These are phyloP conservation scores for Cyclotella baltica DNA, from an alignment of 108 stramenopile genomes.

Conservation along the genomic window DNA sequence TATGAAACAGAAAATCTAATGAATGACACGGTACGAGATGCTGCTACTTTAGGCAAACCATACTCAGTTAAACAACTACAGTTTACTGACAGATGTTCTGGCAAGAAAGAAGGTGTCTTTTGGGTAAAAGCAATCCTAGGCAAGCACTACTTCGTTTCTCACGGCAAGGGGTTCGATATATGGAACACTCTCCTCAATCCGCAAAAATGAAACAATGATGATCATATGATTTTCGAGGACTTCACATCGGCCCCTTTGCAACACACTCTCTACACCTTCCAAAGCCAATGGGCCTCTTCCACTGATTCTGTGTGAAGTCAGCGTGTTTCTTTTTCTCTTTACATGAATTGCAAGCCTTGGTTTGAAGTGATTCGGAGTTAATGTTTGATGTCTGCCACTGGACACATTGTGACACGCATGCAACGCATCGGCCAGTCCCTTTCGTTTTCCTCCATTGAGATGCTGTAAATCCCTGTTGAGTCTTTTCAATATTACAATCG, in stretches of 20 bases:
- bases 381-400: slow-evolving; percentile 23
- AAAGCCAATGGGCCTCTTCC: slow-evolving; percentile 13
- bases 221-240: background rate
- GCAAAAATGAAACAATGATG: background rate
- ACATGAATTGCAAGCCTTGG: slow-evolving; percentile 14
- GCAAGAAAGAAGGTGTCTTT: slow-evolving; percentile 50
- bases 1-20: slow-evolving; percentile 65
- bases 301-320: slow-evolving; percentile 14
- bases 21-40: slow-evolving; percentile 17
- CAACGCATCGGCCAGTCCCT: slow-evolving; percentile 12
- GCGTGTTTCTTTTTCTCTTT: slow-evolving; percentile 5
- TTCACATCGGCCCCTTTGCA: background rate
- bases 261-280: slow-evolving; percentile 27
- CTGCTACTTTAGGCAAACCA: slow-evolving; percentile 12
- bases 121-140: slow-evolving; percentile 64
- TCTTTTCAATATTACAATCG: slow-evolving; percentile 6
- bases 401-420: slow-evolving; percentile 12
- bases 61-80: slow-evolving; percentile 27
- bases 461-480: slow-evolving; percentile 21
- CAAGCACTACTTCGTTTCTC: slow-evolving; percentile 58
- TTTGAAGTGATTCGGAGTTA: background rate
- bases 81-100: slow-evolving; percentile 39
- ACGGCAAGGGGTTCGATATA: slow-evolving; percentile 70
- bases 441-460: slow-evolving; percentile 30
- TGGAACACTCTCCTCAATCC: slow-evolving; percentile 44